Evolutionary conservation across 2,329 filamentous ascomycete species (phyloP).

Genomic region (Alternaria triticina): DNA sequence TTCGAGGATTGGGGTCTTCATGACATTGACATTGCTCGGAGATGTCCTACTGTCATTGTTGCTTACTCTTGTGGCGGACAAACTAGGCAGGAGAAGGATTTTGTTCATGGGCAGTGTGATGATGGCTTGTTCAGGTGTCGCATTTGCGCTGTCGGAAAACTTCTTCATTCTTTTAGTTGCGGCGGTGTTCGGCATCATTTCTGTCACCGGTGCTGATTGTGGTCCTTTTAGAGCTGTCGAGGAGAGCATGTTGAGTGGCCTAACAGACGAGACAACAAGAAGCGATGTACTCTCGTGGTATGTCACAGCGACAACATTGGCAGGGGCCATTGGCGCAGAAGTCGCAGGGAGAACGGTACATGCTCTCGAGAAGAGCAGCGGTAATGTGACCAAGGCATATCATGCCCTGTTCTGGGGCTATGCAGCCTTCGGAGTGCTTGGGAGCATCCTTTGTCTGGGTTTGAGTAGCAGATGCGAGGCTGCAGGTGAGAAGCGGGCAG

Average conservation of each 20-base stretch:
- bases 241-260: conserved; percentile 44
- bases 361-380: conserved; percentile 49
- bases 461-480: conserved; percentile 52
- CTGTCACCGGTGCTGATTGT: conserved; percentile 44
- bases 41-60: conserved; percentile 47
- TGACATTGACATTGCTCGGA: conserved; percentile 50
- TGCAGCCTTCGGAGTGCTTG: conserved; percentile 50
- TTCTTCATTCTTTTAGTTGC: conserved; percentile 48
- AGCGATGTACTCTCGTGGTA: conserved; percentile 51
- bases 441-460: conserved; percentile 46
- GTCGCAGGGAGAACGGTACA: conserved; percentile 50
- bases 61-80: conserved; percentile 49
- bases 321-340: conserved; percentile 42
- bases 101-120: conserved; percentile 44
- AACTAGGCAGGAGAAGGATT: conserved; percentile 43
- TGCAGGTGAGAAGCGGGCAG: conserved; percentile 36
- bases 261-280: conserved; percentile 45
- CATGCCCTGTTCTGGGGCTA: conserved; percentile 54
- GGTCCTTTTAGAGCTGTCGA: conserved; percentile 47
- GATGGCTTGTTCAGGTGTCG: conserved; percentile 46
- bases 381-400: conserved; percentile 45
- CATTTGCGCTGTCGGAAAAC: conserved; percentile 45
- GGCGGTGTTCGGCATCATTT: conserved; percentile 49
- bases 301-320: conserved; percentile 46
- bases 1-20: conserved; percentile 47